Base-by-base conservation (phyloP, 345 rosid species). In the Brassica napus region DNA sequence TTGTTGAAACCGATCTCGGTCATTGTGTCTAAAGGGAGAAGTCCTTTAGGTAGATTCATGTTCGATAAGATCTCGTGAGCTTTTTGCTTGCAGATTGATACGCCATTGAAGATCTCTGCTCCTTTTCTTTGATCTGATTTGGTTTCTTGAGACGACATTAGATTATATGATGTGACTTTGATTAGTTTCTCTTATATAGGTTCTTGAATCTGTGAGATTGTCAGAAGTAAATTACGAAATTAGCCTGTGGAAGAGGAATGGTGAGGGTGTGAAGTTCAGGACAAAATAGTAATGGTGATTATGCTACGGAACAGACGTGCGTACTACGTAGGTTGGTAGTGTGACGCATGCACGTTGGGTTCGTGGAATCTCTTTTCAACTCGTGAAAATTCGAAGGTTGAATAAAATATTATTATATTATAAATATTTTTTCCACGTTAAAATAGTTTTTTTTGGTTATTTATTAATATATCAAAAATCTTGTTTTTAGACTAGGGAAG, bases 21-120 rank as follows among this genome's bases (percentile, higher is more conserved):
- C 77, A 89, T 66, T 83, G 86, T 80, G 79, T 85, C 83, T 9
- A 91, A 59, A 0, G 96, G 93, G 0, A 91, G 77, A 47, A 89
- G 86, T 1, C 89, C 89, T 47, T 75, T 86, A 0, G 92, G 97
- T 6, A 91, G 77, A 30, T 72, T 70, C 78, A 87, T 79, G 55
- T 69, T 80, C 0, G 79, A 77, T 14, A 91, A 85, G n/a, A 88
- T 76, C 15, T 88, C 87, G 0, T 54, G 7, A 0, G 85, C 79
- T 65, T 88, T 88, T 30, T 87, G 84, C 69, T 82, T 90, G 87
- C 92, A 86, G 32, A 68, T 65, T 0, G 84, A 59, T 4, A 59
- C 84, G 0, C 89, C 94, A 30, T 72, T 47, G 86, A 58, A 78
- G 82, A 91, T 80, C 84, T 86, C 90, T 0, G 92, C 89, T 10